These are phyloP conservation scores for Vaccinium corymbosum DNA, from an alignment of 148 eudicot genomes.

Conservation along the genomic window DNA sequence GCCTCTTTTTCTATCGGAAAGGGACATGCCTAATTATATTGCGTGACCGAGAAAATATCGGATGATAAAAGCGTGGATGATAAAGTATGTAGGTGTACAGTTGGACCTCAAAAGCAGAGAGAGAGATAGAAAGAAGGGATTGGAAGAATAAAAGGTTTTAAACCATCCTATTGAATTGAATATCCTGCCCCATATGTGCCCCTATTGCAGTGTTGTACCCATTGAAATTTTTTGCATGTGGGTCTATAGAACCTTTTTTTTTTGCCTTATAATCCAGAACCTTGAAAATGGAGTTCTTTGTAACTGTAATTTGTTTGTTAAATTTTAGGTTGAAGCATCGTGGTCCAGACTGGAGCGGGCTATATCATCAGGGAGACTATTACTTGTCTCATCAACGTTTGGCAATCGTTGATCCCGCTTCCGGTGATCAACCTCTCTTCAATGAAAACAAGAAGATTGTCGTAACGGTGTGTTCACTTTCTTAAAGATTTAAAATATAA, in stretches of 20 bases:
- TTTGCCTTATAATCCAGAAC: too few species aligned
- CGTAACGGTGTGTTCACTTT: slow-evolving; percentile 50
- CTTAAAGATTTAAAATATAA: not conserved
- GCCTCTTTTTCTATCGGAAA: not conserved
- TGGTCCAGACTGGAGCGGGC: slow-evolving; percentile 93
- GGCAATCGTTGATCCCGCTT: slow-evolving; percentile 85
- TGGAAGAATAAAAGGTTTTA: too few species aligned
- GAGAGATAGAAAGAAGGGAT: too few species aligned
- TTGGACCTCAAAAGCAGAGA: too few species aligned
- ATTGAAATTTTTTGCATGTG: not conserved
- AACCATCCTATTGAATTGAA: not conserved
- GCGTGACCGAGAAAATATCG: too few species aligned
- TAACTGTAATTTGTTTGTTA: not conserved
- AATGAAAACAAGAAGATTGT: slow-evolving; percentile 55
- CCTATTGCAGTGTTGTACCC: not conserved
- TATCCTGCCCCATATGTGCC: not conserved
- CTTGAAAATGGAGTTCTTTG: not conserved
- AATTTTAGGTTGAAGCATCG: slow-evolving; percentile 68
- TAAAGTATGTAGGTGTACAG: too few species aligned
- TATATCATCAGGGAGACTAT: slow-evolving; percentile 66
- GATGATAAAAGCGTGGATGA: too few species aligned
- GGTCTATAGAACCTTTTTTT: too few species aligned
- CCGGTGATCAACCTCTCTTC: slow-evolving; percentile 92
- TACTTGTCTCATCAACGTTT: slow-evolving; percentile 81
- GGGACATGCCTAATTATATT: too few species aligned